Evolutionary conservation across 257 asterid species (phyloP).

Genomic region (Lithospermum erythrorhizon): DNA sequence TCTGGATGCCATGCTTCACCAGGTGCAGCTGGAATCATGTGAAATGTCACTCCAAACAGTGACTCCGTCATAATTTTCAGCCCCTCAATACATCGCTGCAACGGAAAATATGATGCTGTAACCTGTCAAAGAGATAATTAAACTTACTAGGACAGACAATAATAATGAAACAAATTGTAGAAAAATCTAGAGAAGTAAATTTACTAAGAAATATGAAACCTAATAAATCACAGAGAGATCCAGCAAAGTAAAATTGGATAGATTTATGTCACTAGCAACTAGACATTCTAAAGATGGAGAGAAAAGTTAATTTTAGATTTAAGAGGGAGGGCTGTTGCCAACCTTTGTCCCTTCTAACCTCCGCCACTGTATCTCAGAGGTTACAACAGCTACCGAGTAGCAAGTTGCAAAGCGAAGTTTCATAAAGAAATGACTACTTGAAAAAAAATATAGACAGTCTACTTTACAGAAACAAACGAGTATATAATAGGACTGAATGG

Average conservation of each 20-base stretch:
- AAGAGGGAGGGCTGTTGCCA: too few species aligned
- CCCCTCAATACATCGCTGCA: slow-evolving; percentile 78
- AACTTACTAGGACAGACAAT: neutral
- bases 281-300: too few species aligned
- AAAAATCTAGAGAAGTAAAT: neutral
- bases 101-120: slow-evolving; percentile 66
- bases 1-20: slow-evolving; percentile 99
- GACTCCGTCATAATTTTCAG: slow-evolving; percentile 74
- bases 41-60: slow-evolving; percentile 64
- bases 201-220: neutral
- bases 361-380: too few species aligned
- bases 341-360: too few species aligned
- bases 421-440: too few species aligned
- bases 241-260: neutral
- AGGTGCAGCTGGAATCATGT: slow-evolving; percentile 54
- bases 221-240: neutral
- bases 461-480: too few species aligned
- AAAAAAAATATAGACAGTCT: too few species aligned
- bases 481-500: too few species aligned
- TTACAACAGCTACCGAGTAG: too few species aligned
- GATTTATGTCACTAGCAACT: too few species aligned
- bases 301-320: too few species aligned
- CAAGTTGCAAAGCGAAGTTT: too few species aligned
- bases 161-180: neutral
- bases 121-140: slow-evolving; percentile 29